These are phyloP conservation scores for Cucurbita moschata DNA, from an alignment of 306 rosid species.

Conservation along the genomic window DNA sequence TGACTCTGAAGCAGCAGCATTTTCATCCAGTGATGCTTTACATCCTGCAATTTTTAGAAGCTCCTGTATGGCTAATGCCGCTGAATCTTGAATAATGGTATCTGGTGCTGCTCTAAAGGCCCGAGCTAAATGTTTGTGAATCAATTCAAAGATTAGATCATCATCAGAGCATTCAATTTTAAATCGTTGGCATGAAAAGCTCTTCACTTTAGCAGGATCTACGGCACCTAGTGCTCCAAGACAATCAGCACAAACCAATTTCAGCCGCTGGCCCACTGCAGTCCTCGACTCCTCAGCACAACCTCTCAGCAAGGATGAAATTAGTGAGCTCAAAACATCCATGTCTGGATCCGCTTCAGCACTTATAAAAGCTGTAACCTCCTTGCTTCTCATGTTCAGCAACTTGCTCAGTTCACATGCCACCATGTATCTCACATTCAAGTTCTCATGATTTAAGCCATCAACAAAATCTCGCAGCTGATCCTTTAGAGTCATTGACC, in stretches of 20 bases:
- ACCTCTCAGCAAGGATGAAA: constrained; percentile 65
- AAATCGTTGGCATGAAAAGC: constrained; percentile 62
- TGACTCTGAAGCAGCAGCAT: constrained; percentile 37
- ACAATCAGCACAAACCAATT: constrained; percentile 94
- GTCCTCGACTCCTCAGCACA: constrained; percentile 90
- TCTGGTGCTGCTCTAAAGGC: constrained; percentile 95
- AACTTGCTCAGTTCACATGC: constrained; percentile 67
- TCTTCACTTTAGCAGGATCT: constrained; percentile 92
- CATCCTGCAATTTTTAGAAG: constrained; percentile 92
- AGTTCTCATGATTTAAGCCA: constrained; percentile 89
- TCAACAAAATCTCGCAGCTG: constrained; percentile 57
- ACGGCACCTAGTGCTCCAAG: constrained; percentile 94
- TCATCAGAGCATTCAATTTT: constrained; percentile 95
- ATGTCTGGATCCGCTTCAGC: constrained; percentile 69
- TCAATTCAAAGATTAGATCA: constrained; percentile 88
- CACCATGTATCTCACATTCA: constrained; percentile 93
- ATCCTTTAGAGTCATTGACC: constrained; percentile 71
- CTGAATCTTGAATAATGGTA: constrained; percentile 90
- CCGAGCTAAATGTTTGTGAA: constrained; percentile 86
- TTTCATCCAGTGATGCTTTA: constrained; percentile 76
- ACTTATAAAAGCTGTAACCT: constrained; percentile 52
- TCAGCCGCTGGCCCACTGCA: constrained; percentile 69
- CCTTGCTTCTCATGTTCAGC: constrained; percentile 63
- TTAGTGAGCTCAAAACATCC: constrained; percentile 77
- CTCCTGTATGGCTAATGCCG: constrained; percentile 96